Evolutionary conservation across 2,329 filamentous ascomycete genomes (phyloP).

Genomic region (Cadophora luteo-olivacea): DNA sequence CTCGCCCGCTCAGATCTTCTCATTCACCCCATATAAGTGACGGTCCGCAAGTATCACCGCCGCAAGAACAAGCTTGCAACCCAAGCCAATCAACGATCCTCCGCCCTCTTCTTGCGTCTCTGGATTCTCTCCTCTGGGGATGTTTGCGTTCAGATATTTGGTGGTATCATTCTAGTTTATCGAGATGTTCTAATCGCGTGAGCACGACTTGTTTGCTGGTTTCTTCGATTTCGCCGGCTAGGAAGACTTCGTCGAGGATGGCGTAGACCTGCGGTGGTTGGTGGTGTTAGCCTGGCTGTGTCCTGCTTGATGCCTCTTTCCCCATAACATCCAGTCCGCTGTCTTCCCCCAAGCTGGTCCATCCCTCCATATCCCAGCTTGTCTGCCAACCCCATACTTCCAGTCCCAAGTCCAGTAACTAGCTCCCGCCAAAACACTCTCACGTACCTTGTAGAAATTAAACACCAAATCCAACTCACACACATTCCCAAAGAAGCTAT

Average conservation of each 20-base stretch:
- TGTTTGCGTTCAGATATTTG: too few species aligned
- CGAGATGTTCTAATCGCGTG: slow-evolving; percentile 90
- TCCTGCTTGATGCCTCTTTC: too few species aligned
- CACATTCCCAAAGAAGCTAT: slow-evolving; percentile 98
- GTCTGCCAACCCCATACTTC: too few species aligned
- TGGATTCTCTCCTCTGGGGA: too few species aligned
- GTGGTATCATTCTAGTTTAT: slow-evolving; percentile 96
- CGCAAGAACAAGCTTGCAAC: too few species aligned
- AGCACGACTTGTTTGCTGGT: slow-evolving; percentile 98
- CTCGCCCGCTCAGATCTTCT: too few species aligned
- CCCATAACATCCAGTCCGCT: neutral
- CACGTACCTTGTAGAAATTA: slow-evolving; percentile 73
- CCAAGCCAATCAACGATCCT: too few species aligned
- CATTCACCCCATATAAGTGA: too few species aligned
- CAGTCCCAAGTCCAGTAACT: neutral
- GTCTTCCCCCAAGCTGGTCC: neutral
- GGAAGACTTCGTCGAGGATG: slow-evolving; percentile 96
- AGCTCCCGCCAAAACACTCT: too few species aligned
- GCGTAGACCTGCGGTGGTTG: slow-evolving; percentile 77
- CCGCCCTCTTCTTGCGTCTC: too few species aligned
- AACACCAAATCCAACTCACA: slow-evolving; percentile 94
- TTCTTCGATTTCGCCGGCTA: slow-evolving; percentile 98
- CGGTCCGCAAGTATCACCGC: too few species aligned
- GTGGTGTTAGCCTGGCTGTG: slow-evolving; percentile 2
- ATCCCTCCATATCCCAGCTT: too few species aligned